Conservation (phyloP, 371 early-diverging fungal genomes). For the Mortierella sp. region DNA sequence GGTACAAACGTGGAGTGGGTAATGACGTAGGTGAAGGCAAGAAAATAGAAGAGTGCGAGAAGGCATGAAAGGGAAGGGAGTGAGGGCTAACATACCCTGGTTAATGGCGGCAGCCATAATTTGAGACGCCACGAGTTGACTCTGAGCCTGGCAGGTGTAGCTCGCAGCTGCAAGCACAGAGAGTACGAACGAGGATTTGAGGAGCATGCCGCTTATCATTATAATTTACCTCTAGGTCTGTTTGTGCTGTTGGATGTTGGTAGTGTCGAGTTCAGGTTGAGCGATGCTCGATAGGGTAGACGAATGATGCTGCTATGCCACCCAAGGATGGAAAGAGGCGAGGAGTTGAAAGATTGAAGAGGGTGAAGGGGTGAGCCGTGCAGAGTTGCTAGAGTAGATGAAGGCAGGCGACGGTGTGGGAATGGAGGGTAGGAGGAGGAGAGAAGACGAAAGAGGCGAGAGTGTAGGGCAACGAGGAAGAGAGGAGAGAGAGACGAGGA, state of each 20-base stretch:
- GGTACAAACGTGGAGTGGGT: neutral
- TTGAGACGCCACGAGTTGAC: slow-evolving; percentile 14
- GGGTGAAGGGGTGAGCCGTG: neutral
- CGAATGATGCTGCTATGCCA: neutral
- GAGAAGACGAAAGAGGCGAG: neutral
- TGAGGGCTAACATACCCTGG: slow-evolving; percentile 25
- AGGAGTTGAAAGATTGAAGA: neutral
- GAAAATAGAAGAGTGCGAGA: neutral
- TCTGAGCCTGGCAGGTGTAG: slow-evolving; percentile 20
- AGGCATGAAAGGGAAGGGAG: neutral
- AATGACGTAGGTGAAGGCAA: neutral
- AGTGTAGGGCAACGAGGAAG: neutral
- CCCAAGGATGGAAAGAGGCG: neutral
- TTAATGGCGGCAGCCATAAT: slow-evolving; percentile 23
- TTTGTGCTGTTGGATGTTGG: neutral
- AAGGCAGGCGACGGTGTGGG: neutral
- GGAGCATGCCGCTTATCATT: neutral
- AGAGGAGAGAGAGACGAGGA: neutral
- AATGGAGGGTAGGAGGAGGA: neutral
- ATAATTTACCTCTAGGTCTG: neutral
- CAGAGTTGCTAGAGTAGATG: neutral
- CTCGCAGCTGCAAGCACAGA: slow-evolving; percentile 15
- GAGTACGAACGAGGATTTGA: slow-evolving; percentile 12
- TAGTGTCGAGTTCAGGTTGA: neutral
- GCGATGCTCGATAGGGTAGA: neutral